Evolutionary conservation across 1,284 basidiomycete species (phyloP), one percentile per base, ranked within the genome.

Genomic region (Cryptococcus hybrid): DNA sequence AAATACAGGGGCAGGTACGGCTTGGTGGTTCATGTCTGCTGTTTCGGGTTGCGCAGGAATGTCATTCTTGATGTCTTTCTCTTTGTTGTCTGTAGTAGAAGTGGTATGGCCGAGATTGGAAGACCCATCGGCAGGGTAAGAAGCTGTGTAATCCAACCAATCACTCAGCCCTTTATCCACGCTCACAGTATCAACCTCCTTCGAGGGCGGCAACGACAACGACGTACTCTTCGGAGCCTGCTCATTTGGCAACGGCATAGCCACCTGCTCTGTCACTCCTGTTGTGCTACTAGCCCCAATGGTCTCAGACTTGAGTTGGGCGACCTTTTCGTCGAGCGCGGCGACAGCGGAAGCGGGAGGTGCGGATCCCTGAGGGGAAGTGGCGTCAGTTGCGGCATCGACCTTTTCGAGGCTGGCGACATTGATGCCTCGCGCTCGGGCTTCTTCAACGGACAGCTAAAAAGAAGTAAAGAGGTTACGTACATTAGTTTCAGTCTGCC

Each of bases 391-490:
- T 7, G 59, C 47, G 9, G 55, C 66, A 36, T 73, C 69, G 47
- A 61, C 61, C 60, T 65, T 66, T 35, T 68, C 52, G 2, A 75
- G 56, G 12, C 48, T 49, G 42, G 64, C 54, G 46, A 74, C 54
- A 58, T 78, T 66, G 58, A 78, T 73, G 9, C 75, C 77, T 39
- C 67, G 56, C 8, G 67, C 65, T 56, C 71, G 65, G 34, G 77
- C 77, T 55, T 77, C 75, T 34, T 71, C 69, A 50, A 78, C 64
- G 9, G 71, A 58, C 43, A 70, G 51, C 69, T 70, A 54, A 39
- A 43, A 30, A 30, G n/a, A 13, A 36, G 11, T 11, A 39, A 49
- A 12, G 47, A 7, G 34, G 43, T 30, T 30, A 30, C 30, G 30
- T 30, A 30, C 30, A 7, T 60, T 57, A 56, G 51, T 55, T 37